Evolutionary conservation across 225 moss, liverwort and hornwort genomes (phyloP).

Genomic region (Straminergon stramineum): DNA sequence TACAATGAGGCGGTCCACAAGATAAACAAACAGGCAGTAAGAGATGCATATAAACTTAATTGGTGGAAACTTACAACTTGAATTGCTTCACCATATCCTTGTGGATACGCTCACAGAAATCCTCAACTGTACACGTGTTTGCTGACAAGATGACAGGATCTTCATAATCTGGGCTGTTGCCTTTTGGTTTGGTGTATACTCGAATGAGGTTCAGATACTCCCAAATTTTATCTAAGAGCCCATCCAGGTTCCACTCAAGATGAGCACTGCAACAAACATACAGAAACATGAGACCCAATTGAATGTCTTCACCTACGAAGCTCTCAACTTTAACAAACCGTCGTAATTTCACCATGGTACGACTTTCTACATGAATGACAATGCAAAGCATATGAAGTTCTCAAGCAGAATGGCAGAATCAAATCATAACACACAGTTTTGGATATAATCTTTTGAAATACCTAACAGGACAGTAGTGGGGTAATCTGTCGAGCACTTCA

Average conservation of each 20-base stretch:
- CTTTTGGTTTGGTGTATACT: constrained; percentile 84
- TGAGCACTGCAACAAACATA: constrained; percentile 47
- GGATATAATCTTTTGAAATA: neutral
- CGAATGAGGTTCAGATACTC: constrained; percentile 89
- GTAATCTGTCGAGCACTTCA: constrained; percentile 77
- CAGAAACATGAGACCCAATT: neutral
- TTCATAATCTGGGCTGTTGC: constrained; percentile 88
- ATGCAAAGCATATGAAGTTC: neutral
- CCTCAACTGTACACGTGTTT: constrained; percentile 69
- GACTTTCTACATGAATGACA: neutral
- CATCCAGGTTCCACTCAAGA: constrained; percentile 96
- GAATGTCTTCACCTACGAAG: neutral
- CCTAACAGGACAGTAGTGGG: constrained; percentile 93
- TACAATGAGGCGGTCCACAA: neutral
- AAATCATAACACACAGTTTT: neutral
- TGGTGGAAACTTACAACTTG: constrained; percentile 44
- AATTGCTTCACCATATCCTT: constrained; percentile 96
- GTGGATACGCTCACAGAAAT: constrained; percentile 85
- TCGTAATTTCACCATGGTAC: neutral
- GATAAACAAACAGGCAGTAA: neutral
- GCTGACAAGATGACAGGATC: constrained; percentile 89
- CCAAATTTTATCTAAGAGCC: constrained; percentile 86
- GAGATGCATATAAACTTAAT: neutral
- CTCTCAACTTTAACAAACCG: neutral
- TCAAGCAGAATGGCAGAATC: neutral